These are phyloP conservation scores for Wickerhamomyces hampshirensis DNA, from an alignment of 805 yeast genomes.

Conservation along the genomic window DNA sequence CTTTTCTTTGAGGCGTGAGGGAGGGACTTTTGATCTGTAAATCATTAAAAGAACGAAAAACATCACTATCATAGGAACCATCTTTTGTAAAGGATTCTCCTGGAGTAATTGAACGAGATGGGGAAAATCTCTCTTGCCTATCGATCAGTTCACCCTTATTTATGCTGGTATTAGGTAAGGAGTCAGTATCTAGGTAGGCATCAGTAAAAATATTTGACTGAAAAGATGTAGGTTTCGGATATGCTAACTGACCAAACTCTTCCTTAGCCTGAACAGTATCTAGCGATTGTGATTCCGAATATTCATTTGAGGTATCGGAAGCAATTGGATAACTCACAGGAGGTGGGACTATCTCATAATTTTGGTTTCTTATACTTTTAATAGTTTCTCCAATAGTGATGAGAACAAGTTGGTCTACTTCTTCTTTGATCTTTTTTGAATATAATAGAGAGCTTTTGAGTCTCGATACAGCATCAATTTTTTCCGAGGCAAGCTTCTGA, in stretches of 20 bases:
- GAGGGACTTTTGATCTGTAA: slow-evolving; percentile 25
- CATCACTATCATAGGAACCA: slow-evolving; percentile 10
- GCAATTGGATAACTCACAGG: slow-evolving; percentile 1
- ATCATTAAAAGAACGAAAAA: slow-evolving; percentile 19
- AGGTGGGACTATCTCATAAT: slow-evolving; percentile 13
- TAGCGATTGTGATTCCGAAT: slow-evolving; percentile 6
- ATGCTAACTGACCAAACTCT: slow-evolving; percentile 11
- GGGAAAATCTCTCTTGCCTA: slow-evolving; percentile 18
- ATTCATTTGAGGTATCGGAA: neutral
- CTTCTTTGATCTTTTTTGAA: slow-evolving; percentile 70
- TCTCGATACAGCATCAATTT: slow-evolving; percentile 65
- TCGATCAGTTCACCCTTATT: slow-evolving; percentile 9
- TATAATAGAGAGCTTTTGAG: slow-evolving; percentile 70
- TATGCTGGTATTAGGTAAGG: slow-evolving; percentile 31
- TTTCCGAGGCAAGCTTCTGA: slow-evolving; percentile 50
- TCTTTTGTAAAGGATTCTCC: slow-evolving; percentile 29
- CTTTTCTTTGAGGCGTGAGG: slow-evolving; percentile 27
- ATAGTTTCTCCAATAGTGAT: slow-evolving; percentile 61
- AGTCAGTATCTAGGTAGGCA: slow-evolving; percentile 36
- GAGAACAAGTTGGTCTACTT: slow-evolving; percentile 68
- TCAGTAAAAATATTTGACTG: slow-evolving; percentile 33
- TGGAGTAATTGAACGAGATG: slow-evolving; percentile 41
- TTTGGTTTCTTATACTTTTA: slow-evolving; percentile 35
- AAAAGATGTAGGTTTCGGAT: slow-evolving; percentile 22
- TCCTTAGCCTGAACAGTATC: slow-evolving; percentile 3